These are phyloP conservation scores for Paramecium biaurelia DNA, from an alignment of 73 alveolate species.

Conservation along the genomic window DNA sequence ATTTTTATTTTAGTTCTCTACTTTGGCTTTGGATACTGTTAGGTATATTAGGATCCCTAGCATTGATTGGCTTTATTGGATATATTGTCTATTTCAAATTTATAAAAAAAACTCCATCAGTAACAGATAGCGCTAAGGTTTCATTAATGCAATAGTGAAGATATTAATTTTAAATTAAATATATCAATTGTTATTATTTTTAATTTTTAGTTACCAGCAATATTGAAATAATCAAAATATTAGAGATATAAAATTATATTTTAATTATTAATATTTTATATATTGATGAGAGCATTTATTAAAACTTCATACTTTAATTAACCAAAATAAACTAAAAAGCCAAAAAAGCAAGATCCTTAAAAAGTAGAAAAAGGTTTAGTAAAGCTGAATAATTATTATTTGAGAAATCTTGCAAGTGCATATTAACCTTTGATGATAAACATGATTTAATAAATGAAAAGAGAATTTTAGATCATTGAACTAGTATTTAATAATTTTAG, in stretches of 20 bases:
- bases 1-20: neutral
- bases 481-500: neutral
- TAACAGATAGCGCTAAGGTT: neutral
- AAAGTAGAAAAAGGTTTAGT: neutral
- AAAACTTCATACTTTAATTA: neutral
- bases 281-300: neutral
- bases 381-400: neutral
- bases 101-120: neutral
- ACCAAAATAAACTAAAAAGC: neutral
- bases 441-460: neutral
- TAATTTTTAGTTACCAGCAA: too few relatives aligned
- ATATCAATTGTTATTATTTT: too few relatives aligned
- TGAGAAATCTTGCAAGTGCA: neutral
- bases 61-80: neutral
- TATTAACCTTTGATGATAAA: neutral
- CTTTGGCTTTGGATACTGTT: neutral
- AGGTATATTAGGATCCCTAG: neutral
- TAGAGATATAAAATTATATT: neutral
- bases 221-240: neutral
- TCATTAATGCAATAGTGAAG: neutral
- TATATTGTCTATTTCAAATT: neutral
- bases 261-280: neutral
- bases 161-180: neutral
- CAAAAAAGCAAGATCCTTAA: neutral
- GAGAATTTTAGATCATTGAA: neutral